Evolutionary conservation across 495 filamentous ascomycete species (phyloP), one percentile per base, ranked within the genome.

Genomic region (Coniosporium apollinis): DNA sequence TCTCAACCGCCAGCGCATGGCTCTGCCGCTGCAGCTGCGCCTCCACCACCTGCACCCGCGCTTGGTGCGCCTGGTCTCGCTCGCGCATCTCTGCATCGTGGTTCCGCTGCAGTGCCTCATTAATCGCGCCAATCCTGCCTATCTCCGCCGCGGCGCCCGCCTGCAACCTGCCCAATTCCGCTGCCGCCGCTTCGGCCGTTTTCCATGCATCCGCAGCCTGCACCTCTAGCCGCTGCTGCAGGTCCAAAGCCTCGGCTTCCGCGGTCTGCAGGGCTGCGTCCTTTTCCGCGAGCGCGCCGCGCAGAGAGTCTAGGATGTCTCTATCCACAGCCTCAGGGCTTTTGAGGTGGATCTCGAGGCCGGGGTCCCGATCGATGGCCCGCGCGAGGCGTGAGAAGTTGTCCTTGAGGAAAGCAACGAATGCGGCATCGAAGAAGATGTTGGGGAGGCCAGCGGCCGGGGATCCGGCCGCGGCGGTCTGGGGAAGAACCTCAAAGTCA

Each of bases 351-450:
- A 87, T 72, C 49, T 97, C 89, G 25, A 86, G 59, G 6, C 73
- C 82, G 4, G 89, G 89, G 40, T 93, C 84, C 33, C 85, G 78
- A 53, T 97, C 89, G 47, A 97, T 82, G 14, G 87, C 81, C 36
- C 84, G 71, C 14, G 77, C 61, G 35, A 94, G 59, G 20, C 85
- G 80, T 41, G 77, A 84, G 51, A 86, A 97, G 50, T 93, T 89
- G 46, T 94, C 84, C 50, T 94, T 93, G 41, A 94, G 67, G 50
- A 96, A 94, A 40, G 94, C 85, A 25, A 96, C 72, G 52, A 96
- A 96, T 0, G 73, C 69, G 28, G 69, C 66, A 46, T 93, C 82
- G 39, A 96, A 85, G 50, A 72, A 85, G 5, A 93, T 78, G 14
- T 89, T 79, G 15, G 87, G 84, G 3, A 87, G 62, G 18, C 68